These are phyloP conservation scores for Oryza coarctata DNA, from an alignment of 176 grass and related monocot genomes.

Conservation along the genomic window DNA sequence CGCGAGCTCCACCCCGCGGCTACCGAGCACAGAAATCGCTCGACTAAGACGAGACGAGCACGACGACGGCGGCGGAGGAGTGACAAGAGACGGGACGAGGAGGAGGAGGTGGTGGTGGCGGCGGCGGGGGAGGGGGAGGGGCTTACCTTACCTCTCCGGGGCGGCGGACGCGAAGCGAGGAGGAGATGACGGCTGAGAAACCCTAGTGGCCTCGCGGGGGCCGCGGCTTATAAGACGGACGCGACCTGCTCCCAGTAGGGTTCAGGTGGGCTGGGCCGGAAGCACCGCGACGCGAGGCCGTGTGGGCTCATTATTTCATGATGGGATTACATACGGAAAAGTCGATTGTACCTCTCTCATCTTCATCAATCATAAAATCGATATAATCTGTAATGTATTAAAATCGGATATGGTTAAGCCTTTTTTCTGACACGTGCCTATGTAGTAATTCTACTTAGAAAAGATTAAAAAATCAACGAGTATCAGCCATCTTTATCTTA, in stretches of 20 bases:
- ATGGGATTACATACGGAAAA: too few species aligned
- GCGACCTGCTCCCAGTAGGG: background rate
- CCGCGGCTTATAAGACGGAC: constrained; percentile 26
- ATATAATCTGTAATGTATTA: too few species aligned
- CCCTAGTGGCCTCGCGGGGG: constrained; percentile 19
- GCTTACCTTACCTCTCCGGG: constrained; percentile 31
- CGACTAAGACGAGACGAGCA: background rate
- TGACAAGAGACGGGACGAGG: background rate
- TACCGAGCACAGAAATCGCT: background rate
- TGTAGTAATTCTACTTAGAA: too few species aligned
- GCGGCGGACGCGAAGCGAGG: background rate
- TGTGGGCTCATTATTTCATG: background rate
- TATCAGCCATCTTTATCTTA: too few species aligned
- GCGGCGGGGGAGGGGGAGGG: background rate
- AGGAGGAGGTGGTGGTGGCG: background rate
- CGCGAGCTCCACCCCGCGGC: background rate
- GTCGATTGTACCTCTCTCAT: too few species aligned
- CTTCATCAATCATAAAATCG: too few species aligned
- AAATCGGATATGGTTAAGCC: too few species aligned
- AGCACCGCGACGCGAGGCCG: too few species aligned
- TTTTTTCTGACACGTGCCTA: too few species aligned
- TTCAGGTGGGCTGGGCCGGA: background rate
- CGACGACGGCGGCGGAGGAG: background rate
- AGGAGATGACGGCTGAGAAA: constrained; percentile 40
- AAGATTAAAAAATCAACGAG: too few species aligned